Conservation (phyloP, 768 basidiomycete genomes). For the Suillus paluster region DNA sequence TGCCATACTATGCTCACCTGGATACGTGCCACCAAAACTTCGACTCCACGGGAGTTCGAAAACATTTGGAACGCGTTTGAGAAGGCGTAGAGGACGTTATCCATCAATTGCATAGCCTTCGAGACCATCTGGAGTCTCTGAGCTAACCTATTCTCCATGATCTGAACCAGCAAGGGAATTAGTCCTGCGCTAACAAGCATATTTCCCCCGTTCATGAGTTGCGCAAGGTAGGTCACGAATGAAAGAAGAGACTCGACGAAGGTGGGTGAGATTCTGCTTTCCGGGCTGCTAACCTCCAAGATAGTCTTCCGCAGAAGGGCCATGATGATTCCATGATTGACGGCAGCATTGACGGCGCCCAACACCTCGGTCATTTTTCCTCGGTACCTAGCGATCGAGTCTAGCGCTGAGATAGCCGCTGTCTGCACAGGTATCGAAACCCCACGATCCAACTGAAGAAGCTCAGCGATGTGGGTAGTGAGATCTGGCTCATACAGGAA, state of each 20-base stretch:
- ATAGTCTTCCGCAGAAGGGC: constrained; percentile 84
- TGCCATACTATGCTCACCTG: constrained; percentile 55
- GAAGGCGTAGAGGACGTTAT: constrained; percentile 90
- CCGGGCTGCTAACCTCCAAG: constrained; percentile 66
- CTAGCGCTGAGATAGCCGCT: constrained; percentile 86
- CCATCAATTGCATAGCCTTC: constrained; percentile 90
- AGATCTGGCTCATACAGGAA: constrained; percentile 97
- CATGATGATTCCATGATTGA: constrained; percentile 95
- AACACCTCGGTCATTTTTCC: constrained; percentile 85
- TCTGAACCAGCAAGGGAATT: constrained; percentile 85
- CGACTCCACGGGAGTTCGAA: constrained; percentile 82
- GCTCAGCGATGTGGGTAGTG: constrained; percentile 84
- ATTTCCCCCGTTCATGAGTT: constrained; percentile 83
- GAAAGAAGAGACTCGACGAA: constrained; percentile 85
- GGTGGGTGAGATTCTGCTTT: constrained; percentile 68
- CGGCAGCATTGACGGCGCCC: constrained; percentile 90
- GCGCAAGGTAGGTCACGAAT: constrained; percentile 87
- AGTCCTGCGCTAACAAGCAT: constrained; percentile 96
- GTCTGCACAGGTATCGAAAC: constrained; percentile 78
- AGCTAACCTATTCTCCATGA: constrained; percentile 78
- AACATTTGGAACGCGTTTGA: constrained; percentile 88
- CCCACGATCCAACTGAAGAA: constrained; percentile 79
- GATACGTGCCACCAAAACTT: constrained; percentile 83
- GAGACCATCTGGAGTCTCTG: constrained; percentile 77
- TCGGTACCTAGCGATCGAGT: constrained; percentile 87